Percentiles rank a stretch among this genome's conserved stretches.
These are phyloP conservation scores for Boletus vinaceobasis DNA, from an alignment of 768 basidiomycete species.

Conservation along the genomic window DNA sequence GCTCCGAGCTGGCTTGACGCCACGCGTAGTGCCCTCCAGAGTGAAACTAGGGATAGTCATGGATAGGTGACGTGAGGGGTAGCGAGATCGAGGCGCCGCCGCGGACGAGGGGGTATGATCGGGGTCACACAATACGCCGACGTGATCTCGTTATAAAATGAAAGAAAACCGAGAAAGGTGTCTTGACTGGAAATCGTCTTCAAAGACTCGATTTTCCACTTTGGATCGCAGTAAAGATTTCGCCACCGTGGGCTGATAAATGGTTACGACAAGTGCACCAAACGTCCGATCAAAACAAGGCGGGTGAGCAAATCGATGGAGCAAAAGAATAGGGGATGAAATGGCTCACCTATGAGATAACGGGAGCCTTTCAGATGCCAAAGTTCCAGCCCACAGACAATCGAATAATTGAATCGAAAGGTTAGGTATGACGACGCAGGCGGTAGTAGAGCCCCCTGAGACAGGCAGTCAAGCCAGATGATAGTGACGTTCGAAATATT, in stretches of 20 bases:
- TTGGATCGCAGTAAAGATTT: neutral
- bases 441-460: neutral
- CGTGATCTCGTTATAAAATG: neutral
- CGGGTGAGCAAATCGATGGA: neutral
- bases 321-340: neutral
- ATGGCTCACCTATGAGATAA: neutral
- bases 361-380: neutral
- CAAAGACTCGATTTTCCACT: neutral
- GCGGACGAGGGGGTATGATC: neutral
- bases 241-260: neutral
- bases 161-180: neutral
- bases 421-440: neutral
- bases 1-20: neutral
- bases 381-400: neutral
- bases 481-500: neutral
- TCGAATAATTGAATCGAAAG: neutral
- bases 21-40: neutral
- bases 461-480: too few species aligned
- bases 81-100: slow-evolving; percentile 3
- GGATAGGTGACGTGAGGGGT: neutral
- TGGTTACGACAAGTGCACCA: neutral
- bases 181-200: neutral
- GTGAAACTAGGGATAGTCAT: neutral
- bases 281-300: neutral
- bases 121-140: neutral